Evolutionary conservation across 768 basidiomycete species (phyloP), one percentile per base, ranked within the genome.

Genomic region (Trametopsis cervina): DNA sequence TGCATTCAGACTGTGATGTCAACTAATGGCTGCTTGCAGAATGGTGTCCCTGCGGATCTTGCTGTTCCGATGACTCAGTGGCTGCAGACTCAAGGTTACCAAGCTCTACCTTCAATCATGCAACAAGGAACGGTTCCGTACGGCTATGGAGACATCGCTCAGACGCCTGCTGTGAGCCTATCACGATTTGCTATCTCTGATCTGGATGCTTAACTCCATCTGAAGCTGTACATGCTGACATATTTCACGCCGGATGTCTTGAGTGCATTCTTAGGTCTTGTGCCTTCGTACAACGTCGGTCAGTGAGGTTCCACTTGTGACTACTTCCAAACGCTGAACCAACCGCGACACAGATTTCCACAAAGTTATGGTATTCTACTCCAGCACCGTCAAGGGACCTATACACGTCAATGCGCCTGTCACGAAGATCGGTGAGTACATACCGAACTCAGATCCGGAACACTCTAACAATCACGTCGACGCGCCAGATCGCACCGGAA

Each of bases 211-310:
- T 25, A 25, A 43, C 17, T 17, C 22, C 24, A 12, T 13, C 17
- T 17, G 42, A 9, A 43, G 42, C 5, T 43, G 9, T 43, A 43
- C 25, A 43, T 43, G 42, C 24, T 43, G 5, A 11, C 13, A 17
- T 43, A 43, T 26, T 43, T 43, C 22, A 43, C 42, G 9, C 42
- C 42, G 9, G 42, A 43, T 20, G 17, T 43, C 13, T 18, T 43
- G 5, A 9, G 15, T 9, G n/a, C 24, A 11, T 43, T 43, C 24
- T 9, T 24, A 5, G 23, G 23, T 20, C n/a, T n/a, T 11, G 21
- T 9, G 9, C 42, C 11, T 5, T 10, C 13, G 5, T 43, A 43
- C 24, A 15, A 20, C 17, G 24, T 43, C n/a, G 42, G 42, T 25
- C 13, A 5, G 42, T 43, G n/a, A 33, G 10, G 13, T 40, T 40